Percentiles rank a stretch among this genome's conserved stretches.
phyloP scores from a whole-genome alignment of 2,329 filamentous ascomycete genomes.

The Microthyrium microscopicum region DNA sequence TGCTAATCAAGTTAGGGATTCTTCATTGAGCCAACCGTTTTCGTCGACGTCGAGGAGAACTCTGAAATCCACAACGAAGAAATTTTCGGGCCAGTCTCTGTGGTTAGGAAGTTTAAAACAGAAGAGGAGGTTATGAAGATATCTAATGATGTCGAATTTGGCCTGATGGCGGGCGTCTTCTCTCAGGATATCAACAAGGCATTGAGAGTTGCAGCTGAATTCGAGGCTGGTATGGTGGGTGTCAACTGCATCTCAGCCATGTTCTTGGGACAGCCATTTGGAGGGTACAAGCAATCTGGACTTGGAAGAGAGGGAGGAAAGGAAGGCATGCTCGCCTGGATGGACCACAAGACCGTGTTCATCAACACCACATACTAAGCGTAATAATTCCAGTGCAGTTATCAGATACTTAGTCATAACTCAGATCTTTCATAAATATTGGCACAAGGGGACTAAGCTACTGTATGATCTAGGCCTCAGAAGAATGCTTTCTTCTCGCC shows the following conservation, averaged over 20 bases:
- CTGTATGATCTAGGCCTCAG: not conserved
- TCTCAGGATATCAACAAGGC: conserved; percentile 22
- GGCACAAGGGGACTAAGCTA: not conserved
- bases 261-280: conserved; percentile 29
- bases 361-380: conserved; percentile 23
- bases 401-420: not conserved
- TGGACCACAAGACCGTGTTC: conserved; percentile 35
- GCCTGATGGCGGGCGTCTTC: conserved; percentile 22
- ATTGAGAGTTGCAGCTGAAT: conserved; percentile 10
- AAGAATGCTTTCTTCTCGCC: not conserved
- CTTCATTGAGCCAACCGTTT: conserved; percentile 16
- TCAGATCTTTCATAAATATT: not conserved
- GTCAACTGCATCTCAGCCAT: conserved; percentile 20
- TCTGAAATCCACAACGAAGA: conserved; percentile 21
- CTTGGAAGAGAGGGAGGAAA: conserved; percentile 33
- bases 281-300: conserved; percentile 34
- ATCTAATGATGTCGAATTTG: conserved; percentile 23
- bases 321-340: conserved; percentile 30
- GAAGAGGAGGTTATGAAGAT: conserved; percentile 23
- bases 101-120: conserved; percentile 20
- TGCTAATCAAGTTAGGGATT: conserved; percentile 1
- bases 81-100: conserved; percentile 22
- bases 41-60: conserved; percentile 17
- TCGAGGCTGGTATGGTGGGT: conserved; percentile 12
- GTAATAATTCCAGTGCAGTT: not conserved